phyloP scores from a whole-genome alignment of 2,329 filamentous ascomycete genomes.

The Macrophomina tecta region DNA sequence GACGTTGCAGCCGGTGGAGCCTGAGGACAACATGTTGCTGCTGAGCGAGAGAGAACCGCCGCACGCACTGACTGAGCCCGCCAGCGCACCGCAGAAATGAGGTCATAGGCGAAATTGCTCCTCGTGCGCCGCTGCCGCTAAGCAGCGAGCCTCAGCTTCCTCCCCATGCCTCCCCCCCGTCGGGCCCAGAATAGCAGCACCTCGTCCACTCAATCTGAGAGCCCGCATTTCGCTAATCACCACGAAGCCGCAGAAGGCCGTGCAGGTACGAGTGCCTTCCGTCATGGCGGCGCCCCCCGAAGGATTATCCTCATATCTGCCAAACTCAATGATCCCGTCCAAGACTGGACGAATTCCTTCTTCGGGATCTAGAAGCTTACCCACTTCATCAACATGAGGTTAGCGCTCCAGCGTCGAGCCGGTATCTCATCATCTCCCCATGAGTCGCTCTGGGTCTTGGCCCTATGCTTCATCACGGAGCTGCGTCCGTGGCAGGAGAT shows the following conservation, averaged over 20 bases:
- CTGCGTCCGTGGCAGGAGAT: conserved; percentile 1
- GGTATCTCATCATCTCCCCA: conserved; percentile 15
- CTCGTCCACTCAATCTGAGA: conserved; percentile 17
- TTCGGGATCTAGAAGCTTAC: conserved; percentile 6
- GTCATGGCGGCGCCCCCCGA: background rate
- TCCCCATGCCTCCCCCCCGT: background rate
- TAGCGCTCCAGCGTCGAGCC: background rate
- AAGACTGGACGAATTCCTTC: conserved; percentile 2
- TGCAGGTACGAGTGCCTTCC: background rate
- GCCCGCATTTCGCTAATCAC: conserved; percentile 1
- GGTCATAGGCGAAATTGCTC: conserved; percentile 23
- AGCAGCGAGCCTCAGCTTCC: conserved; percentile 1
- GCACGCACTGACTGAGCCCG: conserved; percentile 2
- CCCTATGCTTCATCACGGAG: background rate
- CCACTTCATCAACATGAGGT: conserved; percentile 9
- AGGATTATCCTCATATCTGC: conserved; percentile 7
- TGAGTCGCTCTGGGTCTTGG: background rate
- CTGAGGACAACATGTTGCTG: conserved; percentile 5
- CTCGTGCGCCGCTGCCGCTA: conserved; percentile 9
- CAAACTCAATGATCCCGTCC: background rate
- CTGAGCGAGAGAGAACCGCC: conserved; percentile 1
- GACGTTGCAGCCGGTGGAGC: conserved; percentile 8
- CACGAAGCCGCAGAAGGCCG: background rate
- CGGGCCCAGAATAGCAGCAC: conserved; percentile 18
- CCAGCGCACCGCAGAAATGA: conserved; percentile 15